phyloP scores from a whole-genome alignment of 768 basidiomycete genomes.

The Gyrodon lividus region DNA sequence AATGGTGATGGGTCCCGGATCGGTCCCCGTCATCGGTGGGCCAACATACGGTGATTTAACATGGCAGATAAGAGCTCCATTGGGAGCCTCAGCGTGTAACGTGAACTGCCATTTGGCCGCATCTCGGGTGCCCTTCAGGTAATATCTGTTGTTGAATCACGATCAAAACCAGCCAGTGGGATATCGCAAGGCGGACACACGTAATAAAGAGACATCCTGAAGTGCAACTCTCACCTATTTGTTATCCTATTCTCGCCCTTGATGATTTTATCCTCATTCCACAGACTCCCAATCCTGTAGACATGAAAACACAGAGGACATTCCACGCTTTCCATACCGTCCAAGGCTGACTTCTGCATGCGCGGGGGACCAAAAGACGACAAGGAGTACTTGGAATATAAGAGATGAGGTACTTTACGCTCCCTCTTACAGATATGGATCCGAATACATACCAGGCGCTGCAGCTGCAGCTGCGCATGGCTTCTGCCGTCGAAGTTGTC shows the following conservation, averaged over 20 bases:
- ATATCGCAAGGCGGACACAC: neutral
- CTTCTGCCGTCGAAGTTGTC: neutral
- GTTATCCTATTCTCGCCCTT: conserved; percentile 27
- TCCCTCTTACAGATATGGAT: neutral
- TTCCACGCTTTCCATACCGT: conserved; percentile 1
- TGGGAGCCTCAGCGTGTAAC: conserved; percentile 17
- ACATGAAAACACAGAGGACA: conserved; percentile 24
- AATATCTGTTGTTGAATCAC: conserved; percentile 21
- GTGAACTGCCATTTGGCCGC: conserved; percentile 20
- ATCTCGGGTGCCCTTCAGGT: conserved; percentile 18
- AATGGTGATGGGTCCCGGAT: conserved; percentile 18
- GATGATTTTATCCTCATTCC: conserved; percentile 29
- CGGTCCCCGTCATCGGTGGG: conserved; percentile 15
- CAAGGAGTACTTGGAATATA: no score
- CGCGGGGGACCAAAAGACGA: conserved; percentile 2
- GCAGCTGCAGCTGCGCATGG: neutral
- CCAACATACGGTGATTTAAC: conserved; percentile 30
- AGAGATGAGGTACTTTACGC: neutral
- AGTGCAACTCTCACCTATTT: conserved; percentile 16
- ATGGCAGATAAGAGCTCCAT: conserved; percentile 22
- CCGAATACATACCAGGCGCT: neutral
- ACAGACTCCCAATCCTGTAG: conserved; percentile 28
- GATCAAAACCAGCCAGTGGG: neutral
- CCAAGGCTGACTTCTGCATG: neutral
- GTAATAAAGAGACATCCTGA: neutral